Evolutionary conservation across 176 grass and related monocot species (phyloP).

Genomic region (Oryza rufipogon): DNA sequence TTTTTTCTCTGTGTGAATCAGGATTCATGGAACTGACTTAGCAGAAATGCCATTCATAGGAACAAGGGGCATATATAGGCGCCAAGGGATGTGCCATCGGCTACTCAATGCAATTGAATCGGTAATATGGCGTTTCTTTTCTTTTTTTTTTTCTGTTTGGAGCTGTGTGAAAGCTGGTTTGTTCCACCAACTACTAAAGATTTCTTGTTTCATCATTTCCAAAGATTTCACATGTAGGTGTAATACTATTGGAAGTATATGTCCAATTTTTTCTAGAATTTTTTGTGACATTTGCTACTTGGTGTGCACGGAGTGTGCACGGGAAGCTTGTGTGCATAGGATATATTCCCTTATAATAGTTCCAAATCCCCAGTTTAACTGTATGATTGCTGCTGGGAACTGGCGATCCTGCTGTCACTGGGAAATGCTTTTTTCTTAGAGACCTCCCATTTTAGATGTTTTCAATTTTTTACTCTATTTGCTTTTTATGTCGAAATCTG

Average conservation of each 20-base stretch:
- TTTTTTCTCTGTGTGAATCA: constrained; percentile 49
- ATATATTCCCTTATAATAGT: neutral
- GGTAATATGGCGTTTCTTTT: constrained; percentile 55
- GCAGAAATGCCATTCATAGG: constrained; percentile 99
- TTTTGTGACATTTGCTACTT: no score
- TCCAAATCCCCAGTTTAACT: neutral
- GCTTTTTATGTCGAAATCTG: constrained; percentile 10
- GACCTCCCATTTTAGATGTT: constrained; percentile 12
- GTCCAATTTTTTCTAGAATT: no score
- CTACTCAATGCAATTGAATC: constrained; percentile 83
- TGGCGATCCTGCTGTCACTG: neutral
- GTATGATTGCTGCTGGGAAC: neutral
- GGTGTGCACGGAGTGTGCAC: no score
- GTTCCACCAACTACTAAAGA: neutral
- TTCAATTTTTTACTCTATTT: neutral
- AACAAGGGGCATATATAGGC: constrained; percentile 84
- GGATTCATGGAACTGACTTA: constrained; percentile 86
- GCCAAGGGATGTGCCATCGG: constrained; percentile 85
- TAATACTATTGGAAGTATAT: no score
- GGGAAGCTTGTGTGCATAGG: no score
- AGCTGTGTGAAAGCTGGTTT: neutral
- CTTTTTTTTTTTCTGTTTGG: constrained; percentile 33
- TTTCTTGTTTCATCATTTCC: neutral
- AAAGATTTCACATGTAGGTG: neutral
- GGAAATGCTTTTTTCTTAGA: neutral